These are phyloP conservation scores for Hsuehochloa calcarea DNA, from an alignment of 176 grass and related monocot species.

Conservation along the genomic window DNA sequence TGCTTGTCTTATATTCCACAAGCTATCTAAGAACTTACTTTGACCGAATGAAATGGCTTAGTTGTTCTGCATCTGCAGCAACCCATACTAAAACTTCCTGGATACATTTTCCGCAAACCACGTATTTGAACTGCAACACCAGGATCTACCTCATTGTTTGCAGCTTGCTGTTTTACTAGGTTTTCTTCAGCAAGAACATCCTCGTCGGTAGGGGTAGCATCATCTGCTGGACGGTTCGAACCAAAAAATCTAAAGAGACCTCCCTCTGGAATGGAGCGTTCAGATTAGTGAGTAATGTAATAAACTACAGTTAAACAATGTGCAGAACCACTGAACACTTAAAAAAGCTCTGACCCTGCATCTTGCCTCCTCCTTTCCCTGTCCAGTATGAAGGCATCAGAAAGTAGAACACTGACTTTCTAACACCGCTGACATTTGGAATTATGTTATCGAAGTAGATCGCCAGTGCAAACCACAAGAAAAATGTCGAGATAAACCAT, in stretches of 20 bases:
- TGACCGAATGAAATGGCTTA: slow-evolving; percentile 90
- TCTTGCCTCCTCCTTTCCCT: slow-evolving; percentile 82
- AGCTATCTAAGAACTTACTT: slow-evolving; percentile 48
- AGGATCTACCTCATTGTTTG: slow-evolving; percentile 59
- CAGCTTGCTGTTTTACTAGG: slow-evolving; percentile 54
- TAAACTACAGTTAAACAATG: slow-evolving; percentile 9
- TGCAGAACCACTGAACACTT: slow-evolving; percentile 21
- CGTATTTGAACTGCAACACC: slow-evolving; percentile 77
- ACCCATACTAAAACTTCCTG: slow-evolving; percentile 68
- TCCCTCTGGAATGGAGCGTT: slow-evolving; percentile 59
- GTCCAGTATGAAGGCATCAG: slow-evolving; percentile 94
- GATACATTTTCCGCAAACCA: slow-evolving; percentile 82
- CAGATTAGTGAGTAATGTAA: slow-evolving; percentile 21
- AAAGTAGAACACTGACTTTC: slow-evolving; percentile 92
- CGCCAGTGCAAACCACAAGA: slow-evolving; percentile 84
- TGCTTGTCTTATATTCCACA: background rate
- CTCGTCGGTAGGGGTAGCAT: slow-evolving; percentile 73
- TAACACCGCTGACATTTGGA: slow-evolving; percentile 85
- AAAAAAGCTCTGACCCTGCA: slow-evolving; percentile 52
- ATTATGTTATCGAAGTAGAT: slow-evolving; percentile 98
- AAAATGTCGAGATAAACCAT: slow-evolving; percentile 95
- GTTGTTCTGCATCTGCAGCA: slow-evolving; percentile 72
- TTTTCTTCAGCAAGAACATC: slow-evolving; percentile 87
- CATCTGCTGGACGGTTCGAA: slow-evolving; percentile 58
- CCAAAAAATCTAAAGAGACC: slow-evolving; percentile 74